Base-by-base conservation (phyloP, 768 basidiomycete species). In the Phylloporus sp. region DNA sequence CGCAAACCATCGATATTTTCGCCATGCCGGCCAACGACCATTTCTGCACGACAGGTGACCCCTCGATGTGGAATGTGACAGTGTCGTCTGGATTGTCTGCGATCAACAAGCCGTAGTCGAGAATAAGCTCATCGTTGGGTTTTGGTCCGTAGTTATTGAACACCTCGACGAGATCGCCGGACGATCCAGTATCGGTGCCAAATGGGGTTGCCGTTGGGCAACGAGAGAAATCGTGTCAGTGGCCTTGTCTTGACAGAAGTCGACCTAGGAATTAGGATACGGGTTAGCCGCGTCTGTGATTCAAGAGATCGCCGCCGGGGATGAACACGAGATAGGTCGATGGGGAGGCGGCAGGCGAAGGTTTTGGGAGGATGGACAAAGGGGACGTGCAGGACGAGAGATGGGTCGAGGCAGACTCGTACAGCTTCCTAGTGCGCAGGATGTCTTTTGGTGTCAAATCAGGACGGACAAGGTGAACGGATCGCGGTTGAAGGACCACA, bases 141-240 rank as follows among this genome's bases (percentile, higher is more conserved):
- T 97, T 97, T 0, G 85, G 80, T 0, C 95, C 95, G 66, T 97
- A 97, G 65, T 95, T 95, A 72, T 94, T 95, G 72, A 86, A 83
- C 18, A 95, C 72, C 65, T 64, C 55, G 27, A 51, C 11, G 45
- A 74, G 61, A 15, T 76, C 78, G 11, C 39, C 22, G 7, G 43
- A 2, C 6, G 34, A n/a, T n/a, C n/a, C 7, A 10, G 27, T n/a
- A 15, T 27, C 22, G 8, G 43, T 16, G 5, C 15, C 11, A 32
- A 1, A 5, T 82, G 29, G 22, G 57, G 52, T 59, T 86, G 85
- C 7, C n/a, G n/a, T n/a, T n/a, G n/a, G n/a, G 79, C 69, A 2
- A 88, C 72, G 46, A 95, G 76, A 2, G 86, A 81, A 49, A 95
- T 78, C 27, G 43, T 45, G 44, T 15, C 10, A 7, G 67, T 68